Percentiles rank a stretch among this genome's conserved stretches.
phyloP scores from a whole-genome alignment of 2,329 filamentous ascomycete species.

The Coniochaeta sp. region DNA sequence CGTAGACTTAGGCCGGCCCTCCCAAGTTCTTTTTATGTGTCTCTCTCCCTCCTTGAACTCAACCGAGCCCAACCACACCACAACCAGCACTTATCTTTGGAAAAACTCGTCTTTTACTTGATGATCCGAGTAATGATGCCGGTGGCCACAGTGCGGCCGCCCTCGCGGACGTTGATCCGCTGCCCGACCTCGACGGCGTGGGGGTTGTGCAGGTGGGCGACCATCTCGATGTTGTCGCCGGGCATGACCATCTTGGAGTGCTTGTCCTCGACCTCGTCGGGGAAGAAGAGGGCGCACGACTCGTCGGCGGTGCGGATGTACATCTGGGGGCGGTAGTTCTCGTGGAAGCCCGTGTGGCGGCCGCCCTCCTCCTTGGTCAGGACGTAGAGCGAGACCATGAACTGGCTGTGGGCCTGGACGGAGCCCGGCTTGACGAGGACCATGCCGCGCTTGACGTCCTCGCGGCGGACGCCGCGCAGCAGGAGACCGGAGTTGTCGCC shows the following conservation, averaged over 20 bases:
- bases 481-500: conserved; percentile 98
- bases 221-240: conserved; percentile 98
- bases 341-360: conserved; percentile 88
- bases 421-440: conserved; percentile 78
- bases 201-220: conserved; percentile 76
- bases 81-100: neutral
- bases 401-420: conserved; percentile 82
- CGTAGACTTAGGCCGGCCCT: conserved; percentile 1
- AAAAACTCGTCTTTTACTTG: conserved; percentile 37
- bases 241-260: conserved; percentile 85
- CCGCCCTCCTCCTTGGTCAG: conserved; percentile 97
- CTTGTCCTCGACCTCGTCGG: conserved; percentile 65
- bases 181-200: conserved; percentile 86
- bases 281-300: conserved; percentile 74
- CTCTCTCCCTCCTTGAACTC: neutral
- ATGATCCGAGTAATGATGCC: conserved; percentile 72
- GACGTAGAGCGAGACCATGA: conserved; percentile 94
- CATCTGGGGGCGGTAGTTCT: conserved; percentile 96
- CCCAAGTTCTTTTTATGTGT: neutral
- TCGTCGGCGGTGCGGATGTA: conserved; percentile 90
- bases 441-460: conserved; percentile 94
- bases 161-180: conserved; percentile 97
- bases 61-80: neutral
- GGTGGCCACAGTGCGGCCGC: conserved; percentile 82
- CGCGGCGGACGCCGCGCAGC: conserved; percentile 90